Evolutionary conservation across 371 early-diverging fungal genomes (phyloP), one percentile per base, ranked within the genome.

Genomic region (Mucor velutinosus): DNA sequence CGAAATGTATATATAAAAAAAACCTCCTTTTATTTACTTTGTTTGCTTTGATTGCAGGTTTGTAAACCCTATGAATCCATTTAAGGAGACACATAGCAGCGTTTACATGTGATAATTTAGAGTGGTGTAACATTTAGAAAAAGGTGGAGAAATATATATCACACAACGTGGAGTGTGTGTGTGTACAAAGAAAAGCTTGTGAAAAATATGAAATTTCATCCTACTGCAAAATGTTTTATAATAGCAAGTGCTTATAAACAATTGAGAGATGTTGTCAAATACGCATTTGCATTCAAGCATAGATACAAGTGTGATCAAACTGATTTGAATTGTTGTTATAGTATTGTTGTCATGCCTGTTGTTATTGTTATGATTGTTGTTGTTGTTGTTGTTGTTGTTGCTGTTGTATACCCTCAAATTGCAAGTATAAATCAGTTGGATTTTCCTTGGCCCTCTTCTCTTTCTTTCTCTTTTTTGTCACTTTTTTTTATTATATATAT

Each of bases 91-190:
- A 32, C 29, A 15, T 25, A 43, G 56, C 43, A 29, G 45, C 27
- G 55, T 41, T 41, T 19, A 17, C 68, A 68, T 68, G 68, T 68
- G 68, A 68, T 68, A 62, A 62, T 65, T 32, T 62, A 47, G 19
- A 10, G 29, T 32, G n/a, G 66, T 64, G 69, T 64, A 23, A 69
- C 69, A 37, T 41, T 25, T 45, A 35, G 32, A 69, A 69, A 29
- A 27, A 43, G 43, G 64, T 47, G 60, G 65, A 56, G 47, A 58
- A 8, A n/a, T 4, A 25, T 30, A 30, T 30, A 30, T 30, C 30
- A 23, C 14, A 55, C n/a, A 64, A 63, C 63, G 69, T 62, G 66
- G 63, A 55, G 47, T 51, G 6, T 14, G 64, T 62, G 49, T 53
- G 11, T 37, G 37, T 37, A 37, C 51, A 25, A 23, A 51, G 23